Evolutionary conservation across 176 grass and related monocot genomes (phyloP).

Genomic region (Triticum timopheevii): DNA sequence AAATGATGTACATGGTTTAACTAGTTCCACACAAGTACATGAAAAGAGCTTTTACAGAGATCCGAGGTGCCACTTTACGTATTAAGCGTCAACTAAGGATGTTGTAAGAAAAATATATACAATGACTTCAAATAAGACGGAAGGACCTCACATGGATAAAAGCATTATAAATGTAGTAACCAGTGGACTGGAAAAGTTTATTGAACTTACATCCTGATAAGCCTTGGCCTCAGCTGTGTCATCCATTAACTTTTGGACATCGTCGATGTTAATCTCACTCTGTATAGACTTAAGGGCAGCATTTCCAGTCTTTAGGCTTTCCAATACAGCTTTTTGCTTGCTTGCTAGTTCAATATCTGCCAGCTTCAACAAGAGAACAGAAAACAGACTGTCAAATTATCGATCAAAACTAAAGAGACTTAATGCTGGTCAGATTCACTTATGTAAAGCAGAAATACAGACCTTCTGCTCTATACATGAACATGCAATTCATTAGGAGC

Average conservation of each 20-base stretch:
- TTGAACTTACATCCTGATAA: slow-evolving; percentile 89
- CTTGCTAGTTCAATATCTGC: slow-evolving; percentile 94
- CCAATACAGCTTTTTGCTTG: slow-evolving; percentile 94
- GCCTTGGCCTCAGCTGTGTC: slow-evolving; percentile 95
- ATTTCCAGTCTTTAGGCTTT: slow-evolving; percentile 90
- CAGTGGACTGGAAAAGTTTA: slow-evolving; percentile 9
- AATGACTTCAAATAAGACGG: not conserved
- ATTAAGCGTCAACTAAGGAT: not conserved
- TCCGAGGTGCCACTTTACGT: not conserved
- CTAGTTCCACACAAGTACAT: slow-evolving; percentile 2
- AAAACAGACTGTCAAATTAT: slow-evolving; percentile 16
- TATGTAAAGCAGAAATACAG: not conserved
- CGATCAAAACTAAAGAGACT: slow-evolving; percentile 12
- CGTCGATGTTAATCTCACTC: slow-evolving; percentile 94
- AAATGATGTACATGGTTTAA: not conserved
- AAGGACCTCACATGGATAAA: slow-evolving; percentile 14
- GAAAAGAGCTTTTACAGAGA: slow-evolving; percentile 1
- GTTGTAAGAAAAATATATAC: slow-evolving; percentile 5
- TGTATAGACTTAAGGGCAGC: slow-evolving; percentile 96
- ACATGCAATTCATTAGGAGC: not conserved
- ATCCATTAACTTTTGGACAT: slow-evolving; percentile 99
- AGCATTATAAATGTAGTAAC: not conserved
- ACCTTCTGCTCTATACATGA: not conserved
- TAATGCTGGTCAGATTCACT: not conserved
- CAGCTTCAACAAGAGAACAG: slow-evolving; percentile 55